Evolutionary conservation across 2,329 filamentous ascomycete species (phyloP), one percentile per base, ranked within the genome.

Genomic region (Reticulascus tulasneorum): DNA sequence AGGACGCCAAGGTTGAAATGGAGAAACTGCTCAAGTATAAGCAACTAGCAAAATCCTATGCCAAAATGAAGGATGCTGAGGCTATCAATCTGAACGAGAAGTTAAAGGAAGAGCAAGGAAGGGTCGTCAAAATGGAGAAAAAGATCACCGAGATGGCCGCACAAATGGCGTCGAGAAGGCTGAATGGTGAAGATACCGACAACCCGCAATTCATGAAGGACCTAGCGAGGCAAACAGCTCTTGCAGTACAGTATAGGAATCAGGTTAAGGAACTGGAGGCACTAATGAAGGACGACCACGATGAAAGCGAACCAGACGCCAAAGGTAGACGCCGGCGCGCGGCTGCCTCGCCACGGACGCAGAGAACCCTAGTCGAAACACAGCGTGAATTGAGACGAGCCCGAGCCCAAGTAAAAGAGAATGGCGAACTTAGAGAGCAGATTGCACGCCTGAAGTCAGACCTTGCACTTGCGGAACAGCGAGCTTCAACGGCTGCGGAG

Each of bases 11-110:
- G 56, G 73, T 70, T 27, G 83, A 90, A 58, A 82, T 89, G 69
- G 80, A 81, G 63, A 86, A 84, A 63, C 69, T 91, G 52, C 74
- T 90, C 53, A 79, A 78, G 53, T 90, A 89, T 67, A 87, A 89
- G 65, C 78, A 86, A 53, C 69, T 87, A 44, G 84, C 85, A 38
- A 90, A 86, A 61, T 82, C 80, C 37, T 90, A 83, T 53, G 86
- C 86, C 27, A 81, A 82, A 55, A 77, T 83, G 61, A 90, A 89
- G 58, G 86, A 91, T 52, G 67, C 71, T 13, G 82, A 89, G 56
- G 81, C 82, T 16, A 72, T 76, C 18, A 73, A 84, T 37, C 62
- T 90, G 32, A 71, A 73, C 16, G 75, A 79, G 41, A 76, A 79
- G 49, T 70, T 91, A 23, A 74, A 74, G 41, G 77, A 84, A 40